Base-by-base conservation (phyloP, 1,284 basidiomycete species). In the Ganoderma leucocontextum region DNA sequence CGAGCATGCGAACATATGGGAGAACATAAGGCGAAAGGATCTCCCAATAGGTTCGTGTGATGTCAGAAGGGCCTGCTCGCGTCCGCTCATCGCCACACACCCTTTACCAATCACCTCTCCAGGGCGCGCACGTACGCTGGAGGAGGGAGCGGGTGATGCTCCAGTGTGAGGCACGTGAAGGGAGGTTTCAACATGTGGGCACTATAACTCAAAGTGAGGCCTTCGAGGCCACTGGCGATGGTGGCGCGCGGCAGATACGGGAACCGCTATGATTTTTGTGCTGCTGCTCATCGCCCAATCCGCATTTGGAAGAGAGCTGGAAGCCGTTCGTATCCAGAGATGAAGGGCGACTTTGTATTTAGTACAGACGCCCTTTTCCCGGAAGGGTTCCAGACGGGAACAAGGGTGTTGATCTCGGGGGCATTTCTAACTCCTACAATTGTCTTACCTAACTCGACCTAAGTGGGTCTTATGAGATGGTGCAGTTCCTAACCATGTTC, bases 181-280 rank as follows among this genome's bases (percentile, higher is more conserved):
- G 39, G 65, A 58, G 35, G 60, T 65, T 70, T 68, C 66, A 62
- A 59, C 65, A 64, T 63, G 59, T 49, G 44, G 42, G 42, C 63
- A 57, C 69, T 63, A 62, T 67, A 72, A 72, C 69, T 65, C 69
- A 68, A 70, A 68, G 33, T 70, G 71, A 72, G 36, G 67, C 42
- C 67, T 70, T 72, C 71, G 67, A 67, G 66, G 66, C 66, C 66
- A 67, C 52, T 55, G 7, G 61, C 39, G 55, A 61, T 55, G 65
- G 61, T 49, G 52, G 61, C 25, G 60, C 47, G 44, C 52, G 41
- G 66, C 65, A 59, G 55, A 69, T 60, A 41, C 52, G 71, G 71
- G 60, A 66, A 68, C 65, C 52, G 62, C 29, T 39, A 53, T 59
- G 60, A 60, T 64, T 59, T 68, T 55, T 65, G 64, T 25, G 67